Evolutionary conservation across 208 protist species (phyloP), one percentile per base, ranked within the genome.

Genomic region (Histomonas meleagridis): DNA sequence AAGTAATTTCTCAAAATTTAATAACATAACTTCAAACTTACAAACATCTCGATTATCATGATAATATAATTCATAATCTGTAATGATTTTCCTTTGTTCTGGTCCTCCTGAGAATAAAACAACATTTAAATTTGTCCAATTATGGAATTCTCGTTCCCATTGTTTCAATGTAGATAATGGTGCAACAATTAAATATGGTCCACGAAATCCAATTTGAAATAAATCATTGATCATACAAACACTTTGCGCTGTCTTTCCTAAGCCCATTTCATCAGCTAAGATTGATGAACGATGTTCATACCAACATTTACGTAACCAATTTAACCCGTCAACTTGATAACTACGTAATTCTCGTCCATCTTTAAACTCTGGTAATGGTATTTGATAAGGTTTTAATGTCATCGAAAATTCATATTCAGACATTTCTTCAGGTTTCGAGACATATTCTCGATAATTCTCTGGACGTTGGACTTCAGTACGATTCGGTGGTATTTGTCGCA

Each of bases 201-300:
- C 90, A n/a, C 38, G 28, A 32, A 65, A 38, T 1, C 62, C 48
- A 35, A 92, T 65, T 43, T 72, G 32, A 26, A 57, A 81, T 21
- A 92, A 21, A 40, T 57, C 40, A 72, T 55, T 78, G 35, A 92
- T 53, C 53, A 81, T 38, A 21, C 14, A 51, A 5, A 92, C 62
- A 12, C 14, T 72, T 79, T 92, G 91, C n/a, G 70, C 90, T 14
- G 91, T 92, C 51, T 91, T 91, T 14, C 90, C 93, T 1, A 94
- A 81, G 12, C 93, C 93, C 98, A 98, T 98, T 93, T 99, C 98
- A 94, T 99, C 98, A 0, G 97, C 98, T 0, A 99, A 94, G 72
- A 99, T 98, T 35, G 60, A 91, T n/a, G 78, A 92, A 23, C 93
- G 65, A 18, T 70, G 62, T 5, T 92, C 10, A 32, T 93, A 93